Base-by-base conservation (phyloP, 805 yeast species). In the Yarrowia sp. region DNA sequence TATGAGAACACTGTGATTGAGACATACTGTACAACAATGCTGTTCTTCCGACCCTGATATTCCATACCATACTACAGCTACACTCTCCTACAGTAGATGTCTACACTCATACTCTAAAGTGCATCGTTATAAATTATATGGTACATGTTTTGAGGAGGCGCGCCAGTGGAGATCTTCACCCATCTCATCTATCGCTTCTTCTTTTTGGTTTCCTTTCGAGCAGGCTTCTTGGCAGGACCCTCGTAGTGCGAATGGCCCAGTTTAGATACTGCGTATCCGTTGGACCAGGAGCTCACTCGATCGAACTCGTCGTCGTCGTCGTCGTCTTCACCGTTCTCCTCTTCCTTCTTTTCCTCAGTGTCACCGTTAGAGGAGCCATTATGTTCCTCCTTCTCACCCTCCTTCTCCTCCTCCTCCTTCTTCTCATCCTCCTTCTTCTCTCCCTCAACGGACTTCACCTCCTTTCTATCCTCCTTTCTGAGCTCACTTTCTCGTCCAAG, bases 341-440 rank as follows among this genome's bases (percentile, higher is more conserved):
- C 68, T 33, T 52, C 68, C 75, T 80, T 78, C 88, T 90, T 77
- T 87, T 92, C 67, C 71, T 70, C 49, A 38, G 10, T 9, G 38
- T 68, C 69, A 14, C 56, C 70, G 9, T 56, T 69, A 30, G 24
- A 52, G 6, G 44, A 52, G 6, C 43, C 63, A 17, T 68, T 42
- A 71, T 15, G 42, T 9, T 46, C 20, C 19, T 67, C 49, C 33
- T 20, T 13, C 64, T 55, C 13, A 19, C 65, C 42, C 15, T 46
- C 38, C 5, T 46, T n/a, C 9, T 36, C 38, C 36, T 17, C n/a
- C 15, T 33, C n/a, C 7, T 19, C 24, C 52, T 24, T 39, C 4
- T 36, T 69, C 68, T 24, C 30, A 24, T 70, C 71, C 9, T 70
- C 68, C 49, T 71, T 52, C 49, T 60, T 60, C 9, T 71, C 49